Evolutionary conservation across 148 eudicot species (phyloP), one percentile per base, ranked within the genome.

Genomic region (Chenopodium suecicum): DNA sequence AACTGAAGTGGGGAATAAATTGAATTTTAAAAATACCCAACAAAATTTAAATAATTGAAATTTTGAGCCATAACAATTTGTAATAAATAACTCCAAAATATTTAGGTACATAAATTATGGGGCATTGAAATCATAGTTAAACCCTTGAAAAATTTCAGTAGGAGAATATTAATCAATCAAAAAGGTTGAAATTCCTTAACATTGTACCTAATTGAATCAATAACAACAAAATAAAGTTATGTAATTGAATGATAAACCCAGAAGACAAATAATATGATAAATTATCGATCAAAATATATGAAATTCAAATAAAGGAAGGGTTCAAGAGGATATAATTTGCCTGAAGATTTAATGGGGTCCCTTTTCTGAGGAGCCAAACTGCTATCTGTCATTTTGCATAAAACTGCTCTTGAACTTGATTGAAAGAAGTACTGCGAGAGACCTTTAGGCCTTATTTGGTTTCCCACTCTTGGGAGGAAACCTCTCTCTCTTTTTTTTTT

Each of bases 271-370:
- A 58, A 76, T 4, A 20, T 41, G 47, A 70, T 31, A 56, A 17
- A 12, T 56, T 1, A 50, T 11, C 62, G 4, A 56, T 3, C 17
- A 19, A 4, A 62, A 62, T 7, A 9, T 20, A 7, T 6, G 11
- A 2, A 8, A 22, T 20, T 62, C 5, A 62, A 20, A 14, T 14
- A 62, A 62, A 1, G 8, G 66, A 20, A 3, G 31, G 31, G 58
- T 58, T 13, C 37, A 62, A 70, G 79, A 73, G 68, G 73, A 76
- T 10, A 78, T 60, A 34, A 17, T 47, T n/a, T 86, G 74, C 98
- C 97, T 80, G 98, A 86, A 68, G 92, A 84, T 81, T 94, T 92
- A 73, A 92, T 85, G 44, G 93, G 90, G 79, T 90, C 92, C 82
- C 98, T 86, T 79, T 87, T 91, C 52, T 83, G 90, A 79, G 93